phyloP scores from a whole-genome alignment of 768 basidiomycete species.

The Leccinum truebloodii region DNA sequence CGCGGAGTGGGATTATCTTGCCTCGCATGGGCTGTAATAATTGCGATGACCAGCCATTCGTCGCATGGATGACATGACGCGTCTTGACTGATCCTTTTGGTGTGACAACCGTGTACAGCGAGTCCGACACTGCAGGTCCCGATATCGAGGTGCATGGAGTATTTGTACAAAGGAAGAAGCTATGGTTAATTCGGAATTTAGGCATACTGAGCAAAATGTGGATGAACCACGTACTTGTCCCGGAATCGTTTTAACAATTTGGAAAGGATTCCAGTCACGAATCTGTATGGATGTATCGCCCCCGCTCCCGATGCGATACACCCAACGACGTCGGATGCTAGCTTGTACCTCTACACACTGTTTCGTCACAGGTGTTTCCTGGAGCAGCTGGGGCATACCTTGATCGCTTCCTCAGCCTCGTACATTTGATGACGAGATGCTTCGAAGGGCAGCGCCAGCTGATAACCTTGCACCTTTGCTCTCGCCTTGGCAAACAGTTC shows the following conservation, averaged over 20 bases:
- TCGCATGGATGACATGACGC: conserved; percentile 75
- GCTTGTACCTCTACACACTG: conserved; percentile 43
- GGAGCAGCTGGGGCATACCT: conserved; percentile 20
- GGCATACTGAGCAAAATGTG: not conserved
- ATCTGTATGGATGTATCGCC: conserved; percentile 67
- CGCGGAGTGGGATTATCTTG: conserved; percentile 63
- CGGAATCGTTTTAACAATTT: conserved; percentile 50
- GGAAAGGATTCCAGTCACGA: conserved; percentile 62
- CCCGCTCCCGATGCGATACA: conserved; percentile 57
- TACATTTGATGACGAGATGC: conserved; percentile 34
- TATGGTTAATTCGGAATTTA: conserved; percentile 23
- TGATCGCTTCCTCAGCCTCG: conserved; percentile 35
- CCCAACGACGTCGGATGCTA: conserved; percentile 48
- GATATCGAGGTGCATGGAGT: conserved; percentile 61
- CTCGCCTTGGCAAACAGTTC: conserved; percentile 45
- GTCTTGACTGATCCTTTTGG: conserved; percentile 57
- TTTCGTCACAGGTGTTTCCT: not conserved
- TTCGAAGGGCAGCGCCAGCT: conserved; percentile 51
- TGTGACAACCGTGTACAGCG: conserved; percentile 58
- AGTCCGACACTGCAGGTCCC: conserved; percentile 25
- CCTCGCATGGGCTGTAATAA: conserved; percentile 62
- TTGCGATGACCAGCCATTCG: conserved; percentile 80
- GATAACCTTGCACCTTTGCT: conserved; percentile 44
- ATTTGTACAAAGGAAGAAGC: conserved; percentile 58
- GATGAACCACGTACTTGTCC: conserved; percentile 40